Conservation (phyloP, 768 basidiomycete genomes). For the Lanmaoa rubissima region DNA sequence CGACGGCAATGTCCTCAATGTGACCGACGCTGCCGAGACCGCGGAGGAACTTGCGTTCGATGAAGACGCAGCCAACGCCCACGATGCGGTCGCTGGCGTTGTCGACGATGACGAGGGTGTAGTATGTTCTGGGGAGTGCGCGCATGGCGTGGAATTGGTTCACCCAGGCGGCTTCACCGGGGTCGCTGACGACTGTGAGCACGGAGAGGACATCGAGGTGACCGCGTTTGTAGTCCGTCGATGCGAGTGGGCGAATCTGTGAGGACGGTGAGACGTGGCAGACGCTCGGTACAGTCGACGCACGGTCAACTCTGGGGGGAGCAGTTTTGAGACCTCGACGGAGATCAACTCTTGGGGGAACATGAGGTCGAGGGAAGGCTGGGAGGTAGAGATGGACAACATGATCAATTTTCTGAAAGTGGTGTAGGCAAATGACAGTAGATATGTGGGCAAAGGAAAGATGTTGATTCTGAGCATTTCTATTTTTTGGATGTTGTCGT, state of each 20-base stretch:
- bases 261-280: neutral
- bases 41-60: constrained; percentile 94
- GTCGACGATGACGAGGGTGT: constrained; percentile 79
- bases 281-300: neutral
- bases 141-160: constrained; percentile 65
- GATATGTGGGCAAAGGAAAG: neutral
- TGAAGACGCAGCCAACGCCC: constrained; percentile 76
- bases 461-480: neutral
- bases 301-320: constrained; percentile 48
- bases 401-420: constrained; percentile 2
- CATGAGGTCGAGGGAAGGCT: constrained; percentile 69
- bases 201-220: constrained; percentile 81
- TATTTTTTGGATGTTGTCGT: neutral
- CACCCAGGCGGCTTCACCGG: constrained; percentile 64
- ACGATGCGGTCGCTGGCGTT: constrained; percentile 75
- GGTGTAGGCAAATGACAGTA: constrained; percentile 2
- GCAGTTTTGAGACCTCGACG: constrained; percentile 50
- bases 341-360: constrained; percentile 77
- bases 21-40: constrained; percentile 87
- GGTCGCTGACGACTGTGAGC: constrained; percentile 67
- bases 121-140: constrained; percentile 65
- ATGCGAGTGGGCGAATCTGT: constrained; percentile 88
- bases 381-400: constrained; percentile 41
- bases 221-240: constrained; percentile 76
- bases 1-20: constrained; percentile 98